Evolutionary conservation across 148 eudicot genomes (phyloP), one percentile per base, ranked within the genome.

Genomic region (Amaranthus cruentus): DNA sequence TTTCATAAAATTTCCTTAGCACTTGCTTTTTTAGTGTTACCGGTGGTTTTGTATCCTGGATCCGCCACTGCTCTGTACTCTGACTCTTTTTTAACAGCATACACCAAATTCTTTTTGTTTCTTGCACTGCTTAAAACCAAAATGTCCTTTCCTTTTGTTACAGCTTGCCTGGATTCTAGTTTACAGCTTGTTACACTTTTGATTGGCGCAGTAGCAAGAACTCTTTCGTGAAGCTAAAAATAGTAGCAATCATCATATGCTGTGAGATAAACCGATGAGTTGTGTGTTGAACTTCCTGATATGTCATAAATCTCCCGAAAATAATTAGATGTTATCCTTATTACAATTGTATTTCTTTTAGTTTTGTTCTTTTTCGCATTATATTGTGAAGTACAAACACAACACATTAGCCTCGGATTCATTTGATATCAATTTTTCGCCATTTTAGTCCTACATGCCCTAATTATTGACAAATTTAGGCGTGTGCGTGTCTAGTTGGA

Each of bases 161-260:
- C 98, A 95, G 97, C 97, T 95, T 53, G 76, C 92, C 0, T 95
- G 99, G 99, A 95, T 87, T 78, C 78, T 95, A 73, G 90, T 91
- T 77, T 95, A 91, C 92, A 95, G 98, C 85, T 84, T 95, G 89
- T 88, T 75, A 52, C 97, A 95, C 87, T 91, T 90, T 76, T 95
- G 87, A 95, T 65, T 38, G 70, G 75, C 73, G 62, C 50, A 72
- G 18, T 58, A 73, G 70, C 64, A 55, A 54, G 68, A 47, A 69
- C 54, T 66, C 43, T 65, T 28, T 28, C 38, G 38, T 28, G 38
- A 28, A 28, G 38, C 38, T 28, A 2, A 28, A 28, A 28, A 28
- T 28, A 28, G 38, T 28, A 28, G 38, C 38, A 28, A 28, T 72
- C 80, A 51, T 72, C 18, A 55, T 56, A 43, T 46, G 18, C n/a